Evolutionary conservation across 1,284 basidiomycete species (phyloP).

Genomic region (Naganishia cerealis): DNA sequence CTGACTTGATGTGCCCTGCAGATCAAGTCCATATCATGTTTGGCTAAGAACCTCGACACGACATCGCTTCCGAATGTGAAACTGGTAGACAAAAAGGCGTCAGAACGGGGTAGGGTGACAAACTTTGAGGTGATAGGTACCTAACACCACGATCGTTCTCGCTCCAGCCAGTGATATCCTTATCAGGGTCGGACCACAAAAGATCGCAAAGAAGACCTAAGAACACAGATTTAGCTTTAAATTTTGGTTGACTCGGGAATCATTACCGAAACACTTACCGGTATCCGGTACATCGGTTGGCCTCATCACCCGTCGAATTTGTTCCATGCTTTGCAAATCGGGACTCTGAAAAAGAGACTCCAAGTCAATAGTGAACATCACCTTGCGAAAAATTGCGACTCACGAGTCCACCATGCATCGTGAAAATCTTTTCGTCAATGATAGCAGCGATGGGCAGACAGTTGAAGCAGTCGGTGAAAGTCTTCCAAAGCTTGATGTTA

Average conservation of each 20-base stretch:
- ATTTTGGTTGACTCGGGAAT: background rate
- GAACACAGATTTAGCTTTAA: background rate
- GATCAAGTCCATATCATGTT: conserved; percentile 99
- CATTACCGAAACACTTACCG: conserved; percentile 59
- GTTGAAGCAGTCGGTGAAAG: conserved; percentile 67
- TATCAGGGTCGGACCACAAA: conserved; percentile 98
- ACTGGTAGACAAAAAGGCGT: background rate
- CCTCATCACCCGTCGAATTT: conserved; percentile 98
- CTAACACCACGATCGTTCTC: conserved; percentile 99
- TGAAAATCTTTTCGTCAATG: conserved; percentile 66
- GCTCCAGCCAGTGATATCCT: conserved; percentile 98
- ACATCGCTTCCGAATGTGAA: conserved; percentile 88
- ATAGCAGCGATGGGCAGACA: conserved; percentile 65
- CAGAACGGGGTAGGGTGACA: conserved; percentile 55
- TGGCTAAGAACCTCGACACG: conserved; percentile 95
- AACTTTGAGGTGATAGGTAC: background rate
- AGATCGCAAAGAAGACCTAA: conserved; percentile 88
- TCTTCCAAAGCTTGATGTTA: conserved; percentile 69
- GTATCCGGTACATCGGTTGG: conserved; percentile 99
- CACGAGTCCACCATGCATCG: conserved; percentile 55
- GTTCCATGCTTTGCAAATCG: conserved; percentile 98
- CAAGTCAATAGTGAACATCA: conserved; percentile 42
- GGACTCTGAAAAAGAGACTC: conserved; percentile 70
- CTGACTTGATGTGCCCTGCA: conserved; percentile 93
- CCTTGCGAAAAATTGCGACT: conserved; percentile 26